phyloP scores from a whole-genome alignment of 306 rosid genomes.

The Aeschynomene evenia region DNA sequence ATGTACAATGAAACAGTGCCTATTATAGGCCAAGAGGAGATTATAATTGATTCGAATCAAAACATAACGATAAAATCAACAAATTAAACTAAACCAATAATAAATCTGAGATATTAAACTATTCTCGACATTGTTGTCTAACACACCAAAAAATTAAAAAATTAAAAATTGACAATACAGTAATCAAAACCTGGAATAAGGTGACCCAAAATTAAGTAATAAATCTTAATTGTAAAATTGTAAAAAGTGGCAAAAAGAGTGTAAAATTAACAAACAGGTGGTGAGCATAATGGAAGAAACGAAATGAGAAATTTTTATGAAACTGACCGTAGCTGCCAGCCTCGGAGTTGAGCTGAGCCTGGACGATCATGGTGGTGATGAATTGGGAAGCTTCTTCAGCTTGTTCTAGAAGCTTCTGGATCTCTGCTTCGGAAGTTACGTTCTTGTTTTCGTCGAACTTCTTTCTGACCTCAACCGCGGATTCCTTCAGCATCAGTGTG shows the following conservation, averaged over 20 bases:
- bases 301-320: background rate
- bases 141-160: no score
- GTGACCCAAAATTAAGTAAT: no score
- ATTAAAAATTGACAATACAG: no score
- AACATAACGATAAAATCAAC: no score
- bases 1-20: no score
- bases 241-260: background rate
- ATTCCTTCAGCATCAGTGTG: slow-evolving; percentile 55
- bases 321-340: slow-evolving; percentile 63
- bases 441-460: slow-evolving; percentile 71
- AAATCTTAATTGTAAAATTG: no score
- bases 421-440: slow-evolving; percentile 62
- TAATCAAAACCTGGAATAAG: no score
- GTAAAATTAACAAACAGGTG: slow-evolving; percentile 37
- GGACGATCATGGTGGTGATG: slow-evolving; percentile 79
- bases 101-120: no score
- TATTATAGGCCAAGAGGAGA: no score
- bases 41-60: no score
- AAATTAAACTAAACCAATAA: no score
- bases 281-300: slow-evolving; percentile 20
- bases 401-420: slow-evolving; percentile 68
- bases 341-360: slow-evolving; percentile 68
- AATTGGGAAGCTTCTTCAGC: slow-evolving; percentile 83
- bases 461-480: slow-evolving; percentile 70
- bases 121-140: no score